Conservation (phyloP, 2,329 filamentous ascomycete species). For the Ophiostoma novo-ulmi region DNA sequence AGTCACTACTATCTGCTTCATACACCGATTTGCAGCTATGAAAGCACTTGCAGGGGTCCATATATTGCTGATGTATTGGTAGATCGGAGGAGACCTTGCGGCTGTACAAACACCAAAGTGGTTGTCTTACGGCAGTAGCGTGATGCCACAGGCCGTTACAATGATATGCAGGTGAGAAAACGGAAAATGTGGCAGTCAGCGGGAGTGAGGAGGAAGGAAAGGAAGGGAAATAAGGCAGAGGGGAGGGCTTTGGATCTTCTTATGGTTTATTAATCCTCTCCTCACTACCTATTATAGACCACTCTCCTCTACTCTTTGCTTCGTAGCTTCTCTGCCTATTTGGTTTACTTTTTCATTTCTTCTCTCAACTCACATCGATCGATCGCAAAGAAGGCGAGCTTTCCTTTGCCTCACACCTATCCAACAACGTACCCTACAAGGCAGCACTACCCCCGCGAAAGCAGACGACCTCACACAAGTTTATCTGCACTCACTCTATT, state of each 20-base stretch:
- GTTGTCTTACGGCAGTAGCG: background rate
- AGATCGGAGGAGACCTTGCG: background rate
- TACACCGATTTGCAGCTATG: background rate
- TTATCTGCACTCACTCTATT: background rate
- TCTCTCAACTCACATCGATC: background rate
- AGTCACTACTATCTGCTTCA: background rate
- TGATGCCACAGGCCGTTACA: background rate
- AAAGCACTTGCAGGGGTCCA: background rate
- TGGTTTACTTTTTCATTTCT: background rate
- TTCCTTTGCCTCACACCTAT: background rate
- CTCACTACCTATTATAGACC: slow-evolving; percentile 1
- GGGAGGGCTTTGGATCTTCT: background rate
- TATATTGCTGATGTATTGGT: background rate
- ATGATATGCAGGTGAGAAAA: slow-evolving; percentile 1
- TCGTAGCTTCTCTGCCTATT: background rate
- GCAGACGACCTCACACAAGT: background rate
- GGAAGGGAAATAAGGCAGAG: no score
- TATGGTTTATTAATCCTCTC: background rate
- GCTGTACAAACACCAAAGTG: background rate
- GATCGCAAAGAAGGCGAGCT: background rate
- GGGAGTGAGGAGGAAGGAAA: background rate
- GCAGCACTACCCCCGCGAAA: background rate
- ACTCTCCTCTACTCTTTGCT: background rate
- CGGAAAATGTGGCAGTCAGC: background rate
- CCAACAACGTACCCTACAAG: background rate